These are phyloP conservation scores for Ceratobasidium sp. DNA, from an alignment of 1,284 basidiomycete species.

Conservation along the genomic window DNA sequence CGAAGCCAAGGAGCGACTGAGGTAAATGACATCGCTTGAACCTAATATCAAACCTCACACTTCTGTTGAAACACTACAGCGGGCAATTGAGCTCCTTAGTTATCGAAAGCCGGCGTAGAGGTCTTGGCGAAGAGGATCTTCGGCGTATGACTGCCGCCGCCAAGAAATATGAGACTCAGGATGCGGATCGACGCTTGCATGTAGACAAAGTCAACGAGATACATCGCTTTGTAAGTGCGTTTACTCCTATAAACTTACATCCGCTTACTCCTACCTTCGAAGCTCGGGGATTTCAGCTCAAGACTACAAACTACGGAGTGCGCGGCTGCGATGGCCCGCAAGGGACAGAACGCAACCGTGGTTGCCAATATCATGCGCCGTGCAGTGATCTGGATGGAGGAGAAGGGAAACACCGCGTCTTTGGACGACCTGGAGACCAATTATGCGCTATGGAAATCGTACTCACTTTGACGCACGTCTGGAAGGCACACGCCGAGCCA, in stretches of 20 bases:
- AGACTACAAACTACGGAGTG: conserved; percentile 90
- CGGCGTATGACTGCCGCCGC: conserved; percentile 92
- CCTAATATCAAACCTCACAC: not conserved
- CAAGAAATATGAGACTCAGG: conserved; percentile 89
- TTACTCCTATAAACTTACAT: not conserved
- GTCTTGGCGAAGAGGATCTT: conserved; percentile 87
- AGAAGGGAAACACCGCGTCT: conserved; percentile 79
- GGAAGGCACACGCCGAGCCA: too few species aligned
- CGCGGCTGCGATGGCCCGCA: conserved; percentile 89
- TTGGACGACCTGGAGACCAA: conserved; percentile 94
- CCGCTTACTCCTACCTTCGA: conserved; percentile 46
- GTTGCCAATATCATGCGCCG: conserved; percentile 79
- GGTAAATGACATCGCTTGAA: not conserved
- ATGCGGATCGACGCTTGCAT: conserved; percentile 87
- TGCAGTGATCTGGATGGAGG: conserved; percentile 90
- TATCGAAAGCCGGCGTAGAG: conserved; percentile 88
- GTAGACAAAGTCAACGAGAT: conserved; percentile 88
- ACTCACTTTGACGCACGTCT: not conserved
- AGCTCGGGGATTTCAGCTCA: conserved; percentile 79
- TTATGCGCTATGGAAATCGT: not conserved
- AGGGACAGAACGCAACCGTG: conserved; percentile 90
- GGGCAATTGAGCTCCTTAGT: conserved; percentile 92
- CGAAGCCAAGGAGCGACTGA: conserved; percentile 60
- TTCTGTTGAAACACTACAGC: conserved; percentile 56
- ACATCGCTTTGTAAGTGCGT: conserved; percentile 70